Conservation (phyloP, 108 stramenopile species). For the Cyclotella distinguenda region DNA sequence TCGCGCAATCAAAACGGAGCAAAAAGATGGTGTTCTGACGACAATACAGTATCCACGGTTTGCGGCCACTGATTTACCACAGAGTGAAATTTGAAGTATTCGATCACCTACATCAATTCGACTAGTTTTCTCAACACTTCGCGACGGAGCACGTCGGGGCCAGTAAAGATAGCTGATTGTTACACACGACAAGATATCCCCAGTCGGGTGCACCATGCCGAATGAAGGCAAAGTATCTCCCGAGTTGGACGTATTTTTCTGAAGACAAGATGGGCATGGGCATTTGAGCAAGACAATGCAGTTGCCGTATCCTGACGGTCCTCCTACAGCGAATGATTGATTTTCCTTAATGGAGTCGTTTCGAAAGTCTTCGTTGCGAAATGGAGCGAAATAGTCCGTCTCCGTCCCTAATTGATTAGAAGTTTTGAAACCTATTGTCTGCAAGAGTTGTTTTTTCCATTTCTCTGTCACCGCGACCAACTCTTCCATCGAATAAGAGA, state of each 20-base stretch:
- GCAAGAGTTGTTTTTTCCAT: not conserved
- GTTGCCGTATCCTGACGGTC: slow-evolving; percentile 55
- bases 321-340: slow-evolving; percentile 26
- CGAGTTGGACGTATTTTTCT: not conserved
- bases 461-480: not conserved
- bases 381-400: slow-evolving; percentile 5
- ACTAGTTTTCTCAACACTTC: slow-evolving; percentile 16
- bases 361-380: slow-evolving; percentile 10
- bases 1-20: slow-evolving; percentile 40
- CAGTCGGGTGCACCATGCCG: slow-evolving; percentile 65
- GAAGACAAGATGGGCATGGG: slow-evolving; percentile 50
- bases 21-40: slow-evolving; percentile 46
- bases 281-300: slow-evolving; percentile 59
- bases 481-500: not conserved
- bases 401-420: not conserved
- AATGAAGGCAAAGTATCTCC: slow-evolving; percentile 2
- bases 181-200: slow-evolving; percentile 48
- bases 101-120: slow-evolving; percentile 58
- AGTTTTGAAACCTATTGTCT: too few species aligned
- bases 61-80: slow-evolving; percentile 35
- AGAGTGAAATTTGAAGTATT: slow-evolving; percentile 63
- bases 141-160: slow-evolving; percentile 23
- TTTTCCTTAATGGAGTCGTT: not conserved
- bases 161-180: slow-evolving; percentile 49
- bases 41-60: slow-evolving; percentile 20